Evolutionary conservation across 1,284 basidiomycete species (phyloP), one percentile per base, ranked within the genome.

Genomic region (Ganoderma lucidum): DNA sequence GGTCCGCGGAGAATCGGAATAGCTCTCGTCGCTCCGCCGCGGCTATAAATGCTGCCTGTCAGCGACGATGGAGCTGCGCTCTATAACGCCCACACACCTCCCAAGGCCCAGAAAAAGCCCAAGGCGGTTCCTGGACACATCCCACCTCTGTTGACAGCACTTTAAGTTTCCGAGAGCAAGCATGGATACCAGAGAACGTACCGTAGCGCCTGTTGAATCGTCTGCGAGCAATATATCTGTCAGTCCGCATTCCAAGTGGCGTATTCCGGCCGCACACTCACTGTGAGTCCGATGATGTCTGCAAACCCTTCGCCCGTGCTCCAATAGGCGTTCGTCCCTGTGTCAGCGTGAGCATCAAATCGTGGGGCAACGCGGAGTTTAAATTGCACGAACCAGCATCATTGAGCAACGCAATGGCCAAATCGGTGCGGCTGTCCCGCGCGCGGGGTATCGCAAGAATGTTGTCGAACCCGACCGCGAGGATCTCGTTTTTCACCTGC

Each of bases 61-160:
- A 23, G 58, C 63, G 23, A 55, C 14, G 23, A 51, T 8, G n/a
- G 14, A 17, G 12, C 35, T 10, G 17, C n/a, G 17, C 19, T 35
- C 73, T 19, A n/a, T 35, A 51, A 65, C 35, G n/a, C 10, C n/a
- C 32, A 42, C 9, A 37, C 73, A 89, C 89, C 88, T 78, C 86
- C 87, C 6, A 91, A 77, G n/a, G 87, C 86, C 89, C 89, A 92
- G 75, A 92, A 90, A 76, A 93, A 90, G 6, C 90, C 90, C 14
- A 90, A 78, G 0, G 89, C 87, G 14, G 89, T 88, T 12, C 90
- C 90, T 28, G 90, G 85, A 45, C 88, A 85, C 82, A 93, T 89
- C 2, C 90, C 91, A 68, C 84, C 87, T 39, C 89, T 91, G 67
- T 9, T 48, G 69, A 67, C 23, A 17, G 64, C 45, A 14, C 68